A percentile compares a stretch with the other conserved stretches of the same genome.
Evolutionary conservation across 805 yeast genomes (phyloP).

Genomic region (Nakazawaea anatomiae): DNA sequence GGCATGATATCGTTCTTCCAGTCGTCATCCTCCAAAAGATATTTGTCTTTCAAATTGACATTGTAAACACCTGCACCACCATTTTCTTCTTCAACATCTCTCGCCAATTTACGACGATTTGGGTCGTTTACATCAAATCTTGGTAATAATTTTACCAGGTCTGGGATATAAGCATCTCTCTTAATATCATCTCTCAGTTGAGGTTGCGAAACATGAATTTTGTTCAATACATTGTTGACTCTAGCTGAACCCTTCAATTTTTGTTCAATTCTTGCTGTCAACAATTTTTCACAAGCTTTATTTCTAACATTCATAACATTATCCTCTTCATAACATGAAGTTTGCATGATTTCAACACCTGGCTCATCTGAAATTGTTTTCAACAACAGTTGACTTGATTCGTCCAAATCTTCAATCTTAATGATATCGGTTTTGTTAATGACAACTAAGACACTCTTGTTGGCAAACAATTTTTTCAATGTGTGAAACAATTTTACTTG

Average conservation of each 20-base stretch:
- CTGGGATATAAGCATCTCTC: constrained; percentile 81
- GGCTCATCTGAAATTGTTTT: constrained; percentile 57
- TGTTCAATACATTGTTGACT: constrained; percentile 82
- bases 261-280: constrained; percentile 94
- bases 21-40: constrained; percentile 88
- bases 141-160: constrained; percentile 49
- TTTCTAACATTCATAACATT: constrained; percentile 95
- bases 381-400: constrained; percentile 66
- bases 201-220: constrained; percentile 93
- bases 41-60: constrained; percentile 87
- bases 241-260: constrained; percentile 91
- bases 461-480: constrained; percentile 94
- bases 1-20: constrained; percentile 99
- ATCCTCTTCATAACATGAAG: constrained; percentile 92
- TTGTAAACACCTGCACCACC: constrained; percentile 99
- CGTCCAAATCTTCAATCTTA: constrained; percentile 75
- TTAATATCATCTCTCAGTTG: constrained; percentile 79
- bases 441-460: constrained; percentile 93
- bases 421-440: constrained; percentile 93
- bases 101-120: constrained; percentile 71
- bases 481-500: constrained; percentile 97
- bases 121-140: constrained; percentile 81
- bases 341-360: constrained; percentile 87
- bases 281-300: constrained; percentile 93
- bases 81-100: constrained; percentile 87